Evolutionary conservation across 768 basidiomycete species (phyloP).

Genomic region (Boletus rubropictus): DNA sequence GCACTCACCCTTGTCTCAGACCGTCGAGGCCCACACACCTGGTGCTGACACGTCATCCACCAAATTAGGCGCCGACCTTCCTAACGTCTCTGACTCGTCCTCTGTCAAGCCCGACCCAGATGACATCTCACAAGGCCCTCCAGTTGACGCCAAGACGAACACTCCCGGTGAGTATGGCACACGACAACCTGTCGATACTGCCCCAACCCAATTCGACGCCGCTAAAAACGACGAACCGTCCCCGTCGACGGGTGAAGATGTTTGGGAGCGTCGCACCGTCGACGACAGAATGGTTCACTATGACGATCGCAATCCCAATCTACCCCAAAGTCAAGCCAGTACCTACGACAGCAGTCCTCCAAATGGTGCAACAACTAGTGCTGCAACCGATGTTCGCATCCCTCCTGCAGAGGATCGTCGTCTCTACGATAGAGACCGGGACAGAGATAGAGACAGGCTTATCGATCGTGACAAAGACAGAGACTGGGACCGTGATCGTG

Average conservation of each 20-base stretch:
- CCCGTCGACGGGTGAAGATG: conserved; percentile 17
- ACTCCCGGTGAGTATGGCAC: conserved; percentile 28
- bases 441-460: conserved; percentile 30
- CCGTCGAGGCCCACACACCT: conserved; percentile 23
- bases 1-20: conserved; percentile 16
- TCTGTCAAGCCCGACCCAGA: conserved; percentile 12
- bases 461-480: conserved; percentile 30
- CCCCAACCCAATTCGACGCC: conserved; percentile 12
- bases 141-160: conserved; percentile 11
- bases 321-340: conserved; percentile 7
- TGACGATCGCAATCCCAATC: conserved; percentile 24
- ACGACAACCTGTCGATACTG: conserved; percentile 20
- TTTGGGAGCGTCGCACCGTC: conserved; percentile 26
- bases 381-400: conserved; percentile 8
- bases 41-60: conserved; percentile 23
- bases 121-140: conserved; percentile 2
- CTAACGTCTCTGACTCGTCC: conserved; percentile 10
- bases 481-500: conserved; percentile 35
- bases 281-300: conserved; percentile 29
- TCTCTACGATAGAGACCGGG: conserved; percentile 31
- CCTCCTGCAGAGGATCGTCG: conserved; percentile 28
- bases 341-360: conserved; percentile 10
- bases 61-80: conserved; percentile 16
- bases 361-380: conserved; percentile 5
- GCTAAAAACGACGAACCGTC: conserved; percentile 30